These are phyloP conservation scores for Ehretia macrophylla DNA, from an alignment of 257 asterid genomes.

Conservation along the genomic window DNA sequence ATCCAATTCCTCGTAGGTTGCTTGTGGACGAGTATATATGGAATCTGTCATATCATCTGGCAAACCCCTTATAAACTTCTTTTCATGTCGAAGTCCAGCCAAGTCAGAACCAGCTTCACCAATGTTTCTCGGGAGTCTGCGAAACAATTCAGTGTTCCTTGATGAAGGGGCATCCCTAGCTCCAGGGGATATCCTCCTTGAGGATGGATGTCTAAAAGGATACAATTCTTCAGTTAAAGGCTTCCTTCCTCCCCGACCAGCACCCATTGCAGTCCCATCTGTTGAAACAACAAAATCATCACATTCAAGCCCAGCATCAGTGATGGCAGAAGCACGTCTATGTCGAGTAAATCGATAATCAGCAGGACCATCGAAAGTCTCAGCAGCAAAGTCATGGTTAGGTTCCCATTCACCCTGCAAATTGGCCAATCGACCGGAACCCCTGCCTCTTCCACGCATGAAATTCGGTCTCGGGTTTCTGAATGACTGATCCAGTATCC, in stretches of 20 bases:
- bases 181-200: conserved; percentile 57
- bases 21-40: conserved; percentile 37
- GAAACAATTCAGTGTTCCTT: conserved; percentile 40
- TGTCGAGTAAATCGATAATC: conserved; percentile 54
- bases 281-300: conserved; percentile 39
- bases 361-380: conserved; percentile 39
- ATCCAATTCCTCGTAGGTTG: conserved; percentile 47
- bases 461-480: conserved; percentile 55
- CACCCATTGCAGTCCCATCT: conserved; percentile 28
- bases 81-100: conserved; percentile 35
- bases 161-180: conserved; percentile 42
- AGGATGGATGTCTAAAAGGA: conserved; percentile 38
- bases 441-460: conserved; percentile 69
- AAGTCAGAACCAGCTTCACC: conserved; percentile 35
- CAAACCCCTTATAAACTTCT: conserved; percentile 46
- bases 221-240: conserved; percentile 46
- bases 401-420: conserved; percentile 60
- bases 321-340: conserved; percentile 41
- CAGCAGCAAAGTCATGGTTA: conserved; percentile 48
- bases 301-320: conserved; percentile 46
- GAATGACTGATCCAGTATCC: conserved; percentile 46
- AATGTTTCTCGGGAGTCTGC: conserved; percentile 49
- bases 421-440: conserved; percentile 44
- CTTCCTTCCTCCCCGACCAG: conserved; percentile 44
- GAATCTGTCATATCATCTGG: conserved; percentile 48